Evolutionary conservation across 2,329 filamentous ascomycete genomes (phyloP), one percentile per base, ranked within the genome.

Genomic region (Colletotrichum sp.): DNA sequence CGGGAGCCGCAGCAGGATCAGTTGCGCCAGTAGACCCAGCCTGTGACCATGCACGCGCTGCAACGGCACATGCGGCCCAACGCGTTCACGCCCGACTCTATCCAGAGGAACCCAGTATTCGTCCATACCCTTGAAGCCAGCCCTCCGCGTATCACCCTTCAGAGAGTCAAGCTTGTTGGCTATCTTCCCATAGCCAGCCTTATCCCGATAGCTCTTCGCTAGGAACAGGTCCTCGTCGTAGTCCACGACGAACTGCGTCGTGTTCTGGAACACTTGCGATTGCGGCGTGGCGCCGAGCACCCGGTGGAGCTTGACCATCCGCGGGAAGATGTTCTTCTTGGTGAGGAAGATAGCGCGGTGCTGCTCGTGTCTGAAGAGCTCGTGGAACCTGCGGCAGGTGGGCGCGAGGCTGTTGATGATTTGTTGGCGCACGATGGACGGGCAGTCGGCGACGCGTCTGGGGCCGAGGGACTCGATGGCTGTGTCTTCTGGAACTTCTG

Each of bases 111-210:
- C 44, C 44, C 44, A 52, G 6, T 52, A 22, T 4, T 13, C 44
- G 6, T 52, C 44, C 44, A 52, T 52, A 3, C 10, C 6, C n/a
- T 0, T 13, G 44, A 52, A 52, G 0, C 44, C 44, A 52, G 44
- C 44, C 12, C 3, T 22, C 0, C 44, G 44, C 6, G 44, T 52
- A 13, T 22, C 44, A 0, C n/a, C 0, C n/a, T 0, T 52, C 6
- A 48, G 0, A 22, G 44, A 52, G n/a, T 52, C 44, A 22, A 52
- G 6, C 3, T 13, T 52, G 1, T 52, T 52, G n/a, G 6, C n/a
- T 22, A 52, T 48, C 6, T 48, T 48, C n/a, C 44, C 44, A 0
- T 52, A 52, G 3, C 44, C 44, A 0, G n/a, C 44, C 3, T 52
- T 52, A 22, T 52, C 44, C 2, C n/a, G 4, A 8, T 22, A 8